Percentiles rank a stretch among this genome's conserved stretches.
These are phyloP conservation scores for Backusella australiensis DNA, from an alignment of 192 early-diverging fungal genomes.

Conservation along the genomic window DNA sequence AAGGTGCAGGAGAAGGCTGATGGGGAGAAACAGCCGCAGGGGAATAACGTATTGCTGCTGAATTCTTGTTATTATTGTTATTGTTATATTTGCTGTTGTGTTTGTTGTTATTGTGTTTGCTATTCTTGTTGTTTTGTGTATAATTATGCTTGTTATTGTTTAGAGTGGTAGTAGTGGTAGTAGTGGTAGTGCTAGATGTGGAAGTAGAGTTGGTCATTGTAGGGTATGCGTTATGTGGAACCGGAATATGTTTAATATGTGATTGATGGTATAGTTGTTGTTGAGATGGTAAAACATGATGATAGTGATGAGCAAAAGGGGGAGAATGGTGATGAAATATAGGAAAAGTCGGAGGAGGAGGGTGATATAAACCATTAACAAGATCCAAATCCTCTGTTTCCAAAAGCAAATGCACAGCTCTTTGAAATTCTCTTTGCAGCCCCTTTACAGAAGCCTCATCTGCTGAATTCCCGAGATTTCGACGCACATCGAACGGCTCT, in stretches of 20 bases:
- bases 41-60: not conserved
- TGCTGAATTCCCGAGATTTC: conserved; percentile 91
- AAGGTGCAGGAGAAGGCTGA: not conserved
- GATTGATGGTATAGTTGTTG: not conserved
- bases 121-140: not conserved
- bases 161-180: not conserved
- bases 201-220: not conserved
- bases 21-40: not conserved
- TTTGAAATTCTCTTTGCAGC: conserved; percentile 76
- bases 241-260: not conserved
- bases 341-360: not conserved
- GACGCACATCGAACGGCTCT: conserved; percentile 85
- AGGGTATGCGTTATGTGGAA: not conserved
- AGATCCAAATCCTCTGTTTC: conserved; percentile 4
- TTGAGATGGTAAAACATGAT: not conserved
- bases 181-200: not conserved
- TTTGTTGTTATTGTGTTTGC: not conserved
- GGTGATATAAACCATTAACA: conserved; percentile 16
- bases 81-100: not conserved
- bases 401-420: conserved; percentile 50
- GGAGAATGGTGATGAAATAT: not conserved
- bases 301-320: not conserved
- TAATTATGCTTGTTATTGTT: not conserved
- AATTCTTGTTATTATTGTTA: not conserved
- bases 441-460: conserved; percentile 77